phyloP scores from a whole-genome alignment of 139 green algal genomes.

The Chlamydomonas sphaeroides region DNA sequence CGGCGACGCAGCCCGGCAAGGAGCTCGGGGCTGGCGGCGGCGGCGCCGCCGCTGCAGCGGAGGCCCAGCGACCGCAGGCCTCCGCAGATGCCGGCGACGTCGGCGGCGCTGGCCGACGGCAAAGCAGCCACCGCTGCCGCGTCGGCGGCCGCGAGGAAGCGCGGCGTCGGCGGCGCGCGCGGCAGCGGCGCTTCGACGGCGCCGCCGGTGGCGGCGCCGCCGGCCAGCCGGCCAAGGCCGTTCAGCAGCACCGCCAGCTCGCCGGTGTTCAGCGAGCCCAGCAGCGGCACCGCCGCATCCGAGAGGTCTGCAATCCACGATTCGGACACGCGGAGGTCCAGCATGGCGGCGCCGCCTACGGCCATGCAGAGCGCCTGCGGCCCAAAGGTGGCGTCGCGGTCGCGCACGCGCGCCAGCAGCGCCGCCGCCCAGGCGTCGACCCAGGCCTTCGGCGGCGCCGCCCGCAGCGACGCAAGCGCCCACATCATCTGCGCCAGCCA shows the following conservation, averaged over 20 bases:
- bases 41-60: not conserved
- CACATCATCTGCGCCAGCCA: conserved; percentile 21
- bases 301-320: conserved; percentile 8
- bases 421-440: conserved; percentile 4
- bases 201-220: not conserved
- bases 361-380: conserved; percentile 35
- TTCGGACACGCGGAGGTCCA: conserved; percentile 8
- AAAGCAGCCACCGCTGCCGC: conserved; percentile 7
- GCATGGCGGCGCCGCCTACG: not conserved
- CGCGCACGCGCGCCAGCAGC: conserved; percentile 29
- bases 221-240: not conserved
- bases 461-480: conserved; percentile 30
- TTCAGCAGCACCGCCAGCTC: conserved; percentile 41
- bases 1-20: not conserved
- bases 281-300: conserved; percentile 24
- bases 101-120: not conserved
- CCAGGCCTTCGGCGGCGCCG: conserved; percentile 1
- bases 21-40: not conserved
- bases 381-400: not conserved
- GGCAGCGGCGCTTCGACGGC: not conserved
- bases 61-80: not conserved
- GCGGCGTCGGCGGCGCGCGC: not conserved
- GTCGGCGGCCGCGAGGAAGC: conserved; percentile 23
- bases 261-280: not conserved
- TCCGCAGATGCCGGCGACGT: conserved; percentile 7